Base-by-base conservation (phyloP, 1,284 basidiomycete genomes). In the Macrocystidia cucumis region DNA sequence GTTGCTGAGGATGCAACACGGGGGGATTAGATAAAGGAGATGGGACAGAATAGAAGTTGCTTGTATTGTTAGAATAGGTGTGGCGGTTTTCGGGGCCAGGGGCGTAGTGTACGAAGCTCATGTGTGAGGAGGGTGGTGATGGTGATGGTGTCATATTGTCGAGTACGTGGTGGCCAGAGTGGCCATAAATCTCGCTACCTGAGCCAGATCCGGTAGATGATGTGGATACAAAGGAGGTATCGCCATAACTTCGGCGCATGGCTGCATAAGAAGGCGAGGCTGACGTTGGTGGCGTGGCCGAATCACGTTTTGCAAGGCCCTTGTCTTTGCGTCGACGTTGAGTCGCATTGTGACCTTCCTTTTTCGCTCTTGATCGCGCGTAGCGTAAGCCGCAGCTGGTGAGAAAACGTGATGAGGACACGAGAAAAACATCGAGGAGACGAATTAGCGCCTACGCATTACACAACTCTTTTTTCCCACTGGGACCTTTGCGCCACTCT, bases 401-500 rank as follows among this genome's bases (percentile, higher is more conserved):
- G 37, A 31, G 20, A 29, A 32, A 21, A 27, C 16, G 26, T 32
- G 17, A 35, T 37, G 26, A 33, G 32, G 32, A 30, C 21, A 29
- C 24, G 27, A 37, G 27, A 24, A 19, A 9, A 33, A 35, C 18
- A 19, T 31, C 36, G 38, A 33, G 51, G 42, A 45, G 34, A 32
- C 34, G 32, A 45, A 27, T 27, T 27, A 3, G 5, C 5, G 29
- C 85, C 69, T 60, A 92, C 85, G 91, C 91, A 61, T 95, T 95
- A 58, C 91, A 95, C 30, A 95, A 65, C 55, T 91, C 87, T 63
- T 93, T 93, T 57, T 87, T 84, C 11, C 91, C 91, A 48, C 74
- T 87, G 37, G 85, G 84, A 11, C 85, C 90, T 57, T 95, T 91
- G 50, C 92, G 69, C 92, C 92, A 97, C 57, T 97, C 93, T 0